Evolutionary conservation across 1,284 basidiomycete genomes (phyloP).

Genomic region (Ustilago tritici): DNA sequence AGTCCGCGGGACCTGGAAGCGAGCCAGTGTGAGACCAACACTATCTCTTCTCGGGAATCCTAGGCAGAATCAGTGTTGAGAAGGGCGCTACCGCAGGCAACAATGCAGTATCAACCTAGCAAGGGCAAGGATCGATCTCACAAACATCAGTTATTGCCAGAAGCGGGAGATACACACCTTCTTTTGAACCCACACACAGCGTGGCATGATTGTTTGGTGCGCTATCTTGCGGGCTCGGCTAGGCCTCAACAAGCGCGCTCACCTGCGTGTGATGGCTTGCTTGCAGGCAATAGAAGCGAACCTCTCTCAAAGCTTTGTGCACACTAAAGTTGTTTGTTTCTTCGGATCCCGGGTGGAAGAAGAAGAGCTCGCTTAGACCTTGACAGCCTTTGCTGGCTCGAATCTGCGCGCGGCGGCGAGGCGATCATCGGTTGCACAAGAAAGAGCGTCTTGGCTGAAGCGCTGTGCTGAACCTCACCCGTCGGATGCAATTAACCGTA

Average conservation of each 20-base stretch:
- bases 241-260: background rate
- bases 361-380: slow-evolving; percentile 3
- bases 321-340: background rate
- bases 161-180: slow-evolving; percentile 4
- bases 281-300: background rate
- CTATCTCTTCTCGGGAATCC: background rate
- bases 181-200: background rate
- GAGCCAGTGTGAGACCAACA: background rate
- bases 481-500: background rate
- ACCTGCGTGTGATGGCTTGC: slow-evolving; percentile 6
- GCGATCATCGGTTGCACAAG: slow-evolving; percentile 15
- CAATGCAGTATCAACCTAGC: background rate
- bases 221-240: background rate
- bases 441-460: background rate
- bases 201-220: background rate
- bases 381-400: slow-evolving; percentile 14
- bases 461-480: background rate
- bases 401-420: slow-evolving; percentile 4
- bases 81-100: background rate
- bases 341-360: background rate
- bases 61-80: background rate
- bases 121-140: slow-evolving; percentile 1
- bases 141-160: slow-evolving; percentile 4
- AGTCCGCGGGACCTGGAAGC: slow-evolving; percentile 1
- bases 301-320: background rate